These are phyloP conservation scores for Eutypa lata DNA, from an alignment of 2,329 filamentous ascomycete species.

Conservation along the genomic window DNA sequence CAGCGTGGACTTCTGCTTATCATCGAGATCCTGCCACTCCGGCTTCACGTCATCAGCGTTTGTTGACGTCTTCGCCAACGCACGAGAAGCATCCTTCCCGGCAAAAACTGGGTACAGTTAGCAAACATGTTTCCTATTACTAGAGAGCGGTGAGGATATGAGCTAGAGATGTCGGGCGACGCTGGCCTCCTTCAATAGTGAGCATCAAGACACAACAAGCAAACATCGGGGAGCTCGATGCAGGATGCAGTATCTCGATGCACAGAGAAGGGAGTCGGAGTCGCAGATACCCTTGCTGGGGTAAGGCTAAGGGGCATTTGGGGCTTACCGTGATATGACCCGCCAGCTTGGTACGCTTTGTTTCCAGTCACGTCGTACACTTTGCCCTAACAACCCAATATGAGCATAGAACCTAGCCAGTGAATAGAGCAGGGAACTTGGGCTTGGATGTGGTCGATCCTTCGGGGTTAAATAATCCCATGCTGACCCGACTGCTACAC, in stretches of 20 bases:
- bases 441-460: too few species aligned
- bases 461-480: too few species aligned
- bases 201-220: not conserved
- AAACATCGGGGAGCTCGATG: not conserved
- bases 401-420: constrained; percentile 49
- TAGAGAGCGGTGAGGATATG: constrained; percentile 1
- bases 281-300: not conserved
- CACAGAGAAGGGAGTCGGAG: not conserved
- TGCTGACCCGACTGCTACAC: not conserved
- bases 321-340: constrained; percentile 76
- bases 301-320: not conserved
- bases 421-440: constrained; percentile 25
- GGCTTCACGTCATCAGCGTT: constrained; percentile 79
- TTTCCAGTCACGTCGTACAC: constrained; percentile 95
- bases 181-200: too few species aligned
- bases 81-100: constrained; percentile 92
- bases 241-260: not conserved
- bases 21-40: constrained; percentile 78
- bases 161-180: not conserved
- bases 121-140: constrained; percentile 9
- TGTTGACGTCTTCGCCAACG: constrained; percentile 80
- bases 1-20: constrained; percentile 80
- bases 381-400: constrained; percentile 60
- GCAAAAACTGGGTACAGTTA: constrained; percentile 69
- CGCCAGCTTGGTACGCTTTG: constrained; percentile 76